Evolutionary conservation across 176 grass and related monocot genomes (phyloP), one percentile per base, ranked within the genome.

Genomic region (Musa acuminata): DNA sequence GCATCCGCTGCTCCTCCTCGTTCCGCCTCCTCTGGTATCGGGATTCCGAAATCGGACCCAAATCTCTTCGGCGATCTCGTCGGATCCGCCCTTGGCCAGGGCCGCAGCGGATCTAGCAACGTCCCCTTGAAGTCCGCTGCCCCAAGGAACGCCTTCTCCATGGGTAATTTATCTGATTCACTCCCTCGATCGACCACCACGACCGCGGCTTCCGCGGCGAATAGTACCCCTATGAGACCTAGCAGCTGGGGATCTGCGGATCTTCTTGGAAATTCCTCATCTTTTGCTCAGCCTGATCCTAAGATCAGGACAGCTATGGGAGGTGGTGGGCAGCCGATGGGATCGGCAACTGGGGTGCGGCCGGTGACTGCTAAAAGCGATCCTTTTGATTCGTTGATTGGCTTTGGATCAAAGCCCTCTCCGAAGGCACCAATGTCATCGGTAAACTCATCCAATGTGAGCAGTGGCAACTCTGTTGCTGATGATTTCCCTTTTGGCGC

Each of bases 1-100:
- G 79, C 83, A 55, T 73, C 90, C 52, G 75, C 86, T 0, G 11
- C 60, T 2, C 4, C 35, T 35, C 35, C 35, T 43, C 35, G 3
- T 43, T 43, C 35, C 35, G 25, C 78, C 7, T 67, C 91, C 23
- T 81, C 77, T 69, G 67, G 87, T 27, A 20, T 94, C 62, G 86
- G 95, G 10, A 84, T 91, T 73, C 90, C 86, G 8, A 85, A 89
- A 79, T 81, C 83, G 20, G 93, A 86, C 73, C 88, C 91, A 55
- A 82, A 81, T 71, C 89, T 99, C 75, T 99, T 99, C 72, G 80
- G 95, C 79, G 95, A 99, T 81, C 95, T 99, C 69, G 72, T 99
- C 53, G 91, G 88, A 23, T 89, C 95, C 8, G 84, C 88, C 53
- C 86, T 99, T 11, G 88, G 93, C 64, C 85, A 79, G 66, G 81